Conservation (phyloP, 177 flowering plant genomes). For the Vitis hybrid region DNA sequence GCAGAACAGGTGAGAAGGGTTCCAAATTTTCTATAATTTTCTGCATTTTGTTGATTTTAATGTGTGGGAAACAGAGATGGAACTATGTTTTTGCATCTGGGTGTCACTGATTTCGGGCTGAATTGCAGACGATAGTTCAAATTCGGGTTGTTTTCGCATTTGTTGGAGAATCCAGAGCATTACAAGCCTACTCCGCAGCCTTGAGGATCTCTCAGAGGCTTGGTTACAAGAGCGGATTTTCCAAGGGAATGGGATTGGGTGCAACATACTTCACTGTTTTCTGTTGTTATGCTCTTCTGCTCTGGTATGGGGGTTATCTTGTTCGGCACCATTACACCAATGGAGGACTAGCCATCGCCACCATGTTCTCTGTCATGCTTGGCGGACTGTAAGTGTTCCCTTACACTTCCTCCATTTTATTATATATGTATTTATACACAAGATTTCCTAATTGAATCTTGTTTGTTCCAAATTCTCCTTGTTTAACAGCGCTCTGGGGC, state of each 20-base stretch:
- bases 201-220: constrained; percentile 60
- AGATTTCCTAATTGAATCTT: not conserved
- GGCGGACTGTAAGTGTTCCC: constrained; percentile 82
- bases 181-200: constrained; percentile 73
- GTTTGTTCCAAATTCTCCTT: constrained; percentile 7
- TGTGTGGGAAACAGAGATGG: not conserved
- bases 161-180: constrained; percentile 88
- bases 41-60: not conserved
- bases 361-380: constrained; percentile 95
- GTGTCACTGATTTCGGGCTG: constrained; percentile 20
- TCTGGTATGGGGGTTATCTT: constrained; percentile 98
- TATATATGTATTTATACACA: not conserved
- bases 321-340: constrained; percentile 86
- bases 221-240: constrained; percentile 85
- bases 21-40: not conserved
- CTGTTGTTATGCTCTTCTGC: constrained; percentile 91
- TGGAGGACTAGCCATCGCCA: constrained; percentile 95
- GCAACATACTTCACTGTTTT: constrained; percentile 95
- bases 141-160: constrained; percentile 81
- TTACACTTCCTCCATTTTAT: not conserved
- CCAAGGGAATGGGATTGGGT: constrained; percentile 89
- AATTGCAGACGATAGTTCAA: constrained; percentile 83
- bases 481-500: constrained; percentile 71
- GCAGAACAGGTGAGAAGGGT: constrained; percentile 72
- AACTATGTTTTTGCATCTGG: constrained; percentile 22